phyloP scores from a whole-genome alignment of 106 monocot species.

The Dendrobium catenatum region DNA sequence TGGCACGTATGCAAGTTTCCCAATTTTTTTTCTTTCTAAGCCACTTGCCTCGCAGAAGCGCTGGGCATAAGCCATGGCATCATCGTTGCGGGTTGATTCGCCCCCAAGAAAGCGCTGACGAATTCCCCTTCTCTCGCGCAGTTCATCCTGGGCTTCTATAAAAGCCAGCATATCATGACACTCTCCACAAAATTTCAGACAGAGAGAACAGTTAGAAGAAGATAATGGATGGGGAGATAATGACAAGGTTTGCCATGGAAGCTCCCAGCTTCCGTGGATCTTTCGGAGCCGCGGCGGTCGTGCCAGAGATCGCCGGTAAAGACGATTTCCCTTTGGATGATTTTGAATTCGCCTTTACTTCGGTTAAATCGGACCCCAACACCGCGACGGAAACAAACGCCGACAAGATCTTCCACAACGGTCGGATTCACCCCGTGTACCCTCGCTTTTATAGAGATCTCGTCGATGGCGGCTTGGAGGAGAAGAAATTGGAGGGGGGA shows the following conservation, averaged over 20 bases:
- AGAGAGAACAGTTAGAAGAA: background rate
- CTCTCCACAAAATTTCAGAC: no score
- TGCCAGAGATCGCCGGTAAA: background rate
- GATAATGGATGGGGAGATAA: background rate
- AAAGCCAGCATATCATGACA: background rate
- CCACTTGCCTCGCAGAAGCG: no score
- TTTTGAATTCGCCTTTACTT: conserved; percentile 8
- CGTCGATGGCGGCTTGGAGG: background rate
- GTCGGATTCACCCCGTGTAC: conserved; percentile 5
- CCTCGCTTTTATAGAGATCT: background rate
- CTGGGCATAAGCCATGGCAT: background rate
- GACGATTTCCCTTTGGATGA: background rate
- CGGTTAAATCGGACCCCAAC: background rate
- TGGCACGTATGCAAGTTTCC: no score
- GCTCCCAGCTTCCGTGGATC: background rate
- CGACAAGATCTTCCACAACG: conserved; percentile 7
- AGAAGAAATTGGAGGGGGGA: conserved; percentile 1
- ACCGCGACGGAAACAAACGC: background rate
- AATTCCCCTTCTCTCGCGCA: background rate
- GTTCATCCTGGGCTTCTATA: background rate
- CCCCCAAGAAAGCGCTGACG: background rate
- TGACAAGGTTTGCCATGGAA: background rate
- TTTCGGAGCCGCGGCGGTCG: background rate
- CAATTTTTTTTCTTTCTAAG: no score
- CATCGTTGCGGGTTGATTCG: background rate